A percentile compares a stretch with the other conserved stretches of the same genome.
Evolutionary conservation across 805 yeast species (phyloP).

Genomic region (Danielia reshetovae): DNA sequence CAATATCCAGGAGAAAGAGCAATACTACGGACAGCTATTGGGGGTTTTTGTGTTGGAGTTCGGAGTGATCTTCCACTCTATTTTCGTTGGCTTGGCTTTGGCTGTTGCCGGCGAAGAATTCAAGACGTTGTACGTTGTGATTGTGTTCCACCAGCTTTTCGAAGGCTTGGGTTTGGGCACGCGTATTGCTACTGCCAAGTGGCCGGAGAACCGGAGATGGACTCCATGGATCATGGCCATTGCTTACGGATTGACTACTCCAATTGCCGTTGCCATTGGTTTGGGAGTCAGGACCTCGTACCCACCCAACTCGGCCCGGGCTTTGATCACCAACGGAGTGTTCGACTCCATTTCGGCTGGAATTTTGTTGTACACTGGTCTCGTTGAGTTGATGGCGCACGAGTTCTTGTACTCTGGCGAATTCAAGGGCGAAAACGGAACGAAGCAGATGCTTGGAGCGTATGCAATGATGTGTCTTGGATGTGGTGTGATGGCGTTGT

Average conservation of each 20-base stretch:
- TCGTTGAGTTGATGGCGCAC: slow-evolving; percentile 38
- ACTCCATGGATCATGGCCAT: slow-evolving; percentile 45
- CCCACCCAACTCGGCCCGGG: slow-evolving; percentile 30
- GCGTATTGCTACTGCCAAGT: slow-evolving; percentile 58
- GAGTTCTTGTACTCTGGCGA: slow-evolving; percentile 32
- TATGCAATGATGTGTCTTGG: slow-evolving; percentile 23
- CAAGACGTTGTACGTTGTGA: slow-evolving; percentile 64
- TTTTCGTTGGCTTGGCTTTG: slow-evolving; percentile 73
- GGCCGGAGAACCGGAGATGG: slow-evolving; percentile 43
- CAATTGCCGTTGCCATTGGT: slow-evolving; percentile 34
- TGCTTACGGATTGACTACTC: slow-evolving; percentile 29
- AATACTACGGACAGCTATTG: slow-evolving; percentile 53
- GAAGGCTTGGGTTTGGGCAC: slow-evolving; percentile 87
- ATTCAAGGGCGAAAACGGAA: slow-evolving; percentile 20
- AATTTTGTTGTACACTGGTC: slow-evolving; percentile 32
- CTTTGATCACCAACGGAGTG: slow-evolving; percentile 30
- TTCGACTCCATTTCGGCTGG: slow-evolving; percentile 36
- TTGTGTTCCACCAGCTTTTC: slow-evolving; percentile 72
- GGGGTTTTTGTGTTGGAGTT: slow-evolving; percentile 64
- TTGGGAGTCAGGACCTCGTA: slow-evolving; percentile 31
- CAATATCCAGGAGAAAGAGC: slow-evolving; percentile 34
- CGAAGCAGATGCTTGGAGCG: slow-evolving; percentile 21
- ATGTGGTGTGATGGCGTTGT: slow-evolving; percentile 29
- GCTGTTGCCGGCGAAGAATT: slow-evolving; percentile 80
- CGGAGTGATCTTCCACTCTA: slow-evolving; percentile 80